Evolutionary conservation across 441 rosid genomes (phyloP).

Genomic region (Croton setiger): DNA sequence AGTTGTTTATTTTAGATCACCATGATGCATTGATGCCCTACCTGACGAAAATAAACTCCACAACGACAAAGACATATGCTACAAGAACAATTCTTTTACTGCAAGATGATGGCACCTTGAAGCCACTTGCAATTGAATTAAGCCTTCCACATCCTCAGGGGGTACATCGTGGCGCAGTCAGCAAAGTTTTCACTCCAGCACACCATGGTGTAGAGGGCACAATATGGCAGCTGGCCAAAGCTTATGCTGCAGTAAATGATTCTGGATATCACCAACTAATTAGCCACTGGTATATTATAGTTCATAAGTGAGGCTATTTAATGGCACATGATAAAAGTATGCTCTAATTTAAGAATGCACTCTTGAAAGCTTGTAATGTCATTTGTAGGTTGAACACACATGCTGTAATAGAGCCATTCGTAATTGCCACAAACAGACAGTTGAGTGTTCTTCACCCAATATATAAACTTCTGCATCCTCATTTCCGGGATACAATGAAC

Average conservation of each 20-base stretch:
- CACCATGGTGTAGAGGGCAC: constrained; percentile 52
- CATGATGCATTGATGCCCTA: constrained; percentile 81
- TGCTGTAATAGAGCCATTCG: constrained; percentile 81
- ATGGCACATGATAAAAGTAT: constrained; percentile 11
- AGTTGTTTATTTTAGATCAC: constrained; percentile 69
- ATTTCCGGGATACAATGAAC: constrained; percentile 84
- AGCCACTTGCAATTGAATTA: constrained; percentile 78
- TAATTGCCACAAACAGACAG: constrained; percentile 74
- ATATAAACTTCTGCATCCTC: constrained; percentile 83
- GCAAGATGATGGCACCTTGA: constrained; percentile 65
- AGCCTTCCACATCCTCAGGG: constrained; percentile 88
- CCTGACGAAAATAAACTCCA: constrained; percentile 61
- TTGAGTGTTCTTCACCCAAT: constrained; percentile 84
- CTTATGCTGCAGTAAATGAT: constrained; percentile 82
- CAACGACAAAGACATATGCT: constrained; percentile 68
- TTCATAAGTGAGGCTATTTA: constrained; percentile 12
- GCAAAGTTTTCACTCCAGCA: constrained; percentile 69
- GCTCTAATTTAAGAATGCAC: not conserved
- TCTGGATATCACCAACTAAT: constrained; percentile 85
- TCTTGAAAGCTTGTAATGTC: not conserved
- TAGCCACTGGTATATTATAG: constrained; percentile 67
- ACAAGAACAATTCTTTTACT: constrained; percentile 69
- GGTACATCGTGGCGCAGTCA: constrained; percentile 51
- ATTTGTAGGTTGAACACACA: constrained; percentile 72
- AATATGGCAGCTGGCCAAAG: constrained; percentile 90